Percentiles rank a stretch among this genome's conserved stretches.
phyloP scores from a whole-genome alignment of 331 rosid genomes.

The Telfairia occidentalis region DNA sequence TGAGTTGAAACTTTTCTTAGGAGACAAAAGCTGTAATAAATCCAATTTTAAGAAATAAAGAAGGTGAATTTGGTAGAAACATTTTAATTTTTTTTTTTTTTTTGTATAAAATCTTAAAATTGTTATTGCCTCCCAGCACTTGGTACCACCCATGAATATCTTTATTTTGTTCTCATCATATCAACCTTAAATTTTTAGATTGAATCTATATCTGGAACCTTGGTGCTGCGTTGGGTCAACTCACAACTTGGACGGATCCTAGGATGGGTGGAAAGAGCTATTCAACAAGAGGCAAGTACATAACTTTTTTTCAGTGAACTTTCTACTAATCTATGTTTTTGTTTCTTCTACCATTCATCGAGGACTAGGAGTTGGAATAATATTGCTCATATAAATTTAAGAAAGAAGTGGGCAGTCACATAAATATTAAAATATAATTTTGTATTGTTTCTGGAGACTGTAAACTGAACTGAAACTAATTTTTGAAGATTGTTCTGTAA shows the following conservation, averaged over 20 bases:
- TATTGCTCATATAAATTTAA: not conserved
- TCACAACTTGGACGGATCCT: slow-evolving; percentile 84
- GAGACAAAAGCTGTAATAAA: not conserved
- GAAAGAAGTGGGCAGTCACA: not conserved
- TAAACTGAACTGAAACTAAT: not conserved
- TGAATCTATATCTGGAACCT: slow-evolving; percentile 87
- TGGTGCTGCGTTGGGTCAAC: slow-evolving; percentile 97
- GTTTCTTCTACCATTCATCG: not conserved
- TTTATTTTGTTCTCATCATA: slow-evolving; percentile 1
- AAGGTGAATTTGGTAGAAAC: not conserved
- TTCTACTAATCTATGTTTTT: slow-evolving; percentile 4
- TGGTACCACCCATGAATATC: not conserved
- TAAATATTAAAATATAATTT: not conserved
- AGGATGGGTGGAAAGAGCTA: slow-evolving; percentile 91
- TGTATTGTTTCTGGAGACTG: not conserved
- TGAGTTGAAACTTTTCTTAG: not conserved
- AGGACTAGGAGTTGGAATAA: not conserved
- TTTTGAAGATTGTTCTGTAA: not conserved
- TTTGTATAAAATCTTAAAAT: not conserved
- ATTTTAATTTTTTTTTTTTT: no score
- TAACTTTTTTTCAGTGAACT: slow-evolving; percentile 10
- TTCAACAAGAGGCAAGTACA: slow-evolving; percentile 70
- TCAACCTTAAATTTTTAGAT: slow-evolving; percentile 34
- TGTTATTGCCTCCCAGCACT: not conserved
- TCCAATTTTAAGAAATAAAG: not conserved